A percentile compares a stretch with the other conserved stretches of the same genome.
Evolutionary conservation across 2,329 filamentous ascomycete genomes (phyloP).

Genomic region (Penicillium paneum): DNA sequence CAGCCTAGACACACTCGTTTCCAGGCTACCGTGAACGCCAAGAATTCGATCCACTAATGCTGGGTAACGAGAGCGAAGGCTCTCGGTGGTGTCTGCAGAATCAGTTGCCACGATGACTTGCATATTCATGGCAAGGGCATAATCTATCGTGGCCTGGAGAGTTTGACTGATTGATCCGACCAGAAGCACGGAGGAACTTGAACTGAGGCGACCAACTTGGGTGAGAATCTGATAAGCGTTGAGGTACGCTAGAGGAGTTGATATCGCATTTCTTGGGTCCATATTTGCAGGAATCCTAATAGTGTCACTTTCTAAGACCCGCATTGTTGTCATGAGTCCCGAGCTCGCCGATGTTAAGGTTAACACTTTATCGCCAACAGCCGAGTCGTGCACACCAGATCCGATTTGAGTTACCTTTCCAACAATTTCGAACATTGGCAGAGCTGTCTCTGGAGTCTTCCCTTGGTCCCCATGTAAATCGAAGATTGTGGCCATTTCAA

Average conservation of each 20-base stretch:
- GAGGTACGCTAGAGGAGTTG: slow-evolving; percentile 15
- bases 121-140: slow-evolving; percentile 13
- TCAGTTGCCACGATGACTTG: slow-evolving; percentile 16
- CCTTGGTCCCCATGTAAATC: slow-evolving; percentile 4
- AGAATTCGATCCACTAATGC: slow-evolving; percentile 9
- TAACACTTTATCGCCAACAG: slow-evolving; percentile 16
- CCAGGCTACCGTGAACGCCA: slow-evolving; percentile 10
- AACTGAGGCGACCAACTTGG: slow-evolving; percentile 10
- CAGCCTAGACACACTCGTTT: slow-evolving; percentile 14
- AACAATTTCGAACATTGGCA: slow-evolving; percentile 17
- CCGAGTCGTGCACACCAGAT: slow-evolving; percentile 8
- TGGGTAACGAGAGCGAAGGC: slow-evolving; percentile 11
- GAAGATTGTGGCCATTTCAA: slow-evolving; percentile 17
- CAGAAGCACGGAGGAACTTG: slow-evolving; percentile 14
- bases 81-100: slow-evolving; percentile 4
- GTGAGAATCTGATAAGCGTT: slow-evolving; percentile 15
- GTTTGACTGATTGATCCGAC: slow-evolving; percentile 13
- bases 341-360: slow-evolving; percentile 9
- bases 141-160: slow-evolving; percentile 17
- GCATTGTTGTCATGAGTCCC: slow-evolving; percentile 12
- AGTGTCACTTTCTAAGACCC: slow-evolving; percentile 10
- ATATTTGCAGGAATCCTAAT: slow-evolving; percentile 14
- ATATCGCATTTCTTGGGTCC: slow-evolving; percentile 9
- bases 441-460: slow-evolving; percentile 11
- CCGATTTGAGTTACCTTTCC: slow-evolving; percentile 12